These are phyloP conservation scores for Coffea eugenioides DNA, from an alignment of 257 asterid species.

Conservation along the genomic window DNA sequence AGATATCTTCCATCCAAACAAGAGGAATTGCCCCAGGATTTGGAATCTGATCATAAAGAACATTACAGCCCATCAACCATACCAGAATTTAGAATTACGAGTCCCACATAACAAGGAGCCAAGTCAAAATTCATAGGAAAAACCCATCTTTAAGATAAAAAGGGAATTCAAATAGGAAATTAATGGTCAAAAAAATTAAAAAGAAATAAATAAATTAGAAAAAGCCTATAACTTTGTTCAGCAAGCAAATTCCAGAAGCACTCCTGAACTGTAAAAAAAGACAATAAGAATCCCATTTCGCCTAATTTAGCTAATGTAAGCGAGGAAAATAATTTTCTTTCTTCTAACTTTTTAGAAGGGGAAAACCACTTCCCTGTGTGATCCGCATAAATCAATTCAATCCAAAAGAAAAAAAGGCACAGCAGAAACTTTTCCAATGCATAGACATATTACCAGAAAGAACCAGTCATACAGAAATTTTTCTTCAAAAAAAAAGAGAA, in stretches of 20 bases:
- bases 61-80: background rate
- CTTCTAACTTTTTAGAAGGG: too few species aligned
- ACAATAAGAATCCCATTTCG: background rate
- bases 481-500: too few species aligned
- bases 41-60: conserved; percentile 19
- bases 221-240: background rate
- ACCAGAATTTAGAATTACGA: background rate
- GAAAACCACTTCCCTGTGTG: too few species aligned
- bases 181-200: background rate
- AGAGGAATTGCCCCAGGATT: conserved; percentile 28
- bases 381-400: background rate
- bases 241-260: background rate
- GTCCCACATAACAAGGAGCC: background rate
- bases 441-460: too few species aligned
- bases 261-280: background rate
- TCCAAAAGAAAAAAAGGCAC: background rate
- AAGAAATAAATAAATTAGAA: background rate
- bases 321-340: too few species aligned
- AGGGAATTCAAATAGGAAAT: background rate
- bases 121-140: background rate
- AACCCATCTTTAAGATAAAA: background rate
- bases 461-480: background rate
- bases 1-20: background rate
- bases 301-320: background rate
- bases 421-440: too few species aligned